Conservation (phyloP, 164 flowering plant genomes). For the Vitis riparia region DNA sequence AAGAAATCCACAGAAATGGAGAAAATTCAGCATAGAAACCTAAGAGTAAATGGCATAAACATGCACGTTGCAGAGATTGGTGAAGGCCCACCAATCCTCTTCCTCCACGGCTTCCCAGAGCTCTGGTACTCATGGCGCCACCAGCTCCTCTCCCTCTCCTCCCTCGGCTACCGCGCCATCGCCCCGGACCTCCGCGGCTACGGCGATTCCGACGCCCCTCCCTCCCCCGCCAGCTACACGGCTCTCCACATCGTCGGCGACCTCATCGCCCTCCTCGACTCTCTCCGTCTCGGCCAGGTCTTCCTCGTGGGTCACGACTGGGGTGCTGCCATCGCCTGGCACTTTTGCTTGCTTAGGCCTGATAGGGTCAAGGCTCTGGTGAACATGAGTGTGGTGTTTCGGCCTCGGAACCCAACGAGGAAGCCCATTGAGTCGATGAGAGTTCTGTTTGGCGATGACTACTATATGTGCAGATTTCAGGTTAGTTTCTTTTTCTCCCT, state of each 20-base stretch:
- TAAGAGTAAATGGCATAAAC: slow-evolving; percentile 48
- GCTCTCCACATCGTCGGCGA: slow-evolving; percentile 66
- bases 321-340: slow-evolving; percentile 73
- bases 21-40: slow-evolving; percentile 34
- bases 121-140: slow-evolving; percentile 77
- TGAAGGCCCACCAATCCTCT: slow-evolving; percentile 46
- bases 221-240: slow-evolving; percentile 39
- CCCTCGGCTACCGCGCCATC: slow-evolving; percentile 54
- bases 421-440: slow-evolving; percentile 39
- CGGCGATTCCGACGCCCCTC: slow-evolving; percentile 77
- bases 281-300: slow-evolving; percentile 47
- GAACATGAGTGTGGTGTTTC: slow-evolving; percentile 42
- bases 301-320: slow-evolving; percentile 78
- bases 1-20: slow-evolving; percentile 23
- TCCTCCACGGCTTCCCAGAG: slow-evolving; percentile 73
- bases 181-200: slow-evolving; percentile 85
- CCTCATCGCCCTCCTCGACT: slow-evolving; percentile 55
- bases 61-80: slow-evolving; percentile 63
- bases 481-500: slow-evolving; percentile 16
- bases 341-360: slow-evolving; percentile 56
- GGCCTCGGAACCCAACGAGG: slow-evolving; percentile 39
- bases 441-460: slow-evolving; percentile 53
- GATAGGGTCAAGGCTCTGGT: slow-evolving; percentile 66
- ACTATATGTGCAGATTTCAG: slow-evolving; percentile 73
- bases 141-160: slow-evolving; percentile 51